Conservation (phyloP, 257 asterid species). For the Avicennia marina region DNA sequence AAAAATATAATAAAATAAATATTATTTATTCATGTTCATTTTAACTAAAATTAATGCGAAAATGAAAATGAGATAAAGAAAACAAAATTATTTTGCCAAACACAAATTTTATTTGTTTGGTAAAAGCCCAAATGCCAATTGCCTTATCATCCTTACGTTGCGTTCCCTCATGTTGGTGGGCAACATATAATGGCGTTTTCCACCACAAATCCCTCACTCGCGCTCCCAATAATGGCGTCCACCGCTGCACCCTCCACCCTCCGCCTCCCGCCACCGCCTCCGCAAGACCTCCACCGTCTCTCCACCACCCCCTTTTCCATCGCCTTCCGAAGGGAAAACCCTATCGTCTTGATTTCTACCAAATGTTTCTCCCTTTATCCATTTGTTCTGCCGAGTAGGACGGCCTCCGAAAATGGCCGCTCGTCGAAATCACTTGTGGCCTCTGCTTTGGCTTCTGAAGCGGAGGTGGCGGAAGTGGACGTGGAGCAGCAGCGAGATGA, state of each 20-base stretch:
- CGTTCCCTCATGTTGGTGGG: no score
- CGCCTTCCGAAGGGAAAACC: conserved; percentile 27
- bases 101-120: no score
- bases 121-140: no score
- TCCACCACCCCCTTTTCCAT: conserved; percentile 19
- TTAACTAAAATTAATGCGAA: no score
- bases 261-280: conserved; percentile 29
- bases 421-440: no score
- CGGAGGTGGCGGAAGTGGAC: conserved; percentile 44
- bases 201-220: no score
- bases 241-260: conserved; percentile 30
- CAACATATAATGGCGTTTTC: no score
- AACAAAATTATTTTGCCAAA: no score
- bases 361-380: conserved; percentile 29
- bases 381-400: conserved; percentile 24
- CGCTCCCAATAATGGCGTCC: conserved; percentile 41
- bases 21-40: no score
- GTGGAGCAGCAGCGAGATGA: conserved; percentile 44
- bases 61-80: no score
- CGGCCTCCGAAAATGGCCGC: conserved; percentile 25
- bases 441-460: conserved; percentile 31
- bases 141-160: no score
- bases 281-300: conserved; percentile 29
- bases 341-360: conserved; percentile 11
- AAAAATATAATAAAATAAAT: no score